Base-by-base conservation (phyloP, 2,329 filamentous ascomycete genomes). In the Colletotrichum theobromicola region DNA sequence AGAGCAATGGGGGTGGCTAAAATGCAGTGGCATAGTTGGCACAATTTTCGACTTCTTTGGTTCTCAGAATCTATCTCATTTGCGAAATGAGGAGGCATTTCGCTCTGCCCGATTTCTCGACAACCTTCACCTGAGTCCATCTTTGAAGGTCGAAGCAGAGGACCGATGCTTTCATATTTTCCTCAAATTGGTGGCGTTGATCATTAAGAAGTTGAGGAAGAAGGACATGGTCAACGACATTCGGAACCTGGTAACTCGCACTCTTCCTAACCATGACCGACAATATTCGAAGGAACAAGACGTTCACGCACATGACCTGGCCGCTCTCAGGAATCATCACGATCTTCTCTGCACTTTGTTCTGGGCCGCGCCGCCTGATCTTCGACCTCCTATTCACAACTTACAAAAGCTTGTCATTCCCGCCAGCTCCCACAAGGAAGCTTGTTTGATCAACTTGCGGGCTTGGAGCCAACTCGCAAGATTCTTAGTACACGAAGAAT, bases 41-140 rank as follows among this genome's bases (percentile, higher is more conserved):
- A 85, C 88, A 2, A 88, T 94, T 4, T 94, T 93, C 76, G 92
- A 94, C 81, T 93, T 93, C 79, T 94, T 93, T 77, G 91, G 91
- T 12, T 88, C 88, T 3, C 90, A 91, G 76, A 87, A 90, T 60
- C 86, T 94, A 13, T 87, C 88, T 4, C 90, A 94, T 80, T 80
- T 94, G 55, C 88, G 90, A 46, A 93, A 93, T 73, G 92, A 94
- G 79, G 90, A 92, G 78, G 89, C 88, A 2, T 90, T 90, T 77
- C 85, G 85, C 69, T 93, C 92, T 5, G 91, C 92, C 1, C 83
- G 82, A 4, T 94, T 94, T 67, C 83, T 94, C 0, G 90, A 92
- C 62, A 84, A 90, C 21, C 87, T 94, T 3, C 84, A 81, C 30
- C 78, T 77, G 10, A 80, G 79, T 3, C 88, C 89, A 2, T 87